phyloP scores from a whole-genome alignment of 2,329 filamentous ascomycete species.

The Ambrosiella cleistominuta region DNA sequence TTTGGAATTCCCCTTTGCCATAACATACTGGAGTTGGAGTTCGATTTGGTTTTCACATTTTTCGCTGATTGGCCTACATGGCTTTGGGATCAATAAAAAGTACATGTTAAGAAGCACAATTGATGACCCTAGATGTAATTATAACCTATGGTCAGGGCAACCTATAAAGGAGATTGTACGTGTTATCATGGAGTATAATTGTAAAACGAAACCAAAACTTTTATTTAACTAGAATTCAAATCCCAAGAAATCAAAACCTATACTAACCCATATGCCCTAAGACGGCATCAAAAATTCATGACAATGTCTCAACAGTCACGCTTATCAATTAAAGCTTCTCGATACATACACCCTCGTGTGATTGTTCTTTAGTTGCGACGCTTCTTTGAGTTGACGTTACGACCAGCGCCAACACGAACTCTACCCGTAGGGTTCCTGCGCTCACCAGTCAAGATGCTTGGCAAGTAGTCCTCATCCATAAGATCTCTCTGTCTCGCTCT shows the following conservation, averaged over 20 bases:
- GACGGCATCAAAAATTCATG: neutral
- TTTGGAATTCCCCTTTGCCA: constrained; percentile 1
- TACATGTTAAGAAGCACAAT: constrained; percentile 1
- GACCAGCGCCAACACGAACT: constrained; percentile 68
- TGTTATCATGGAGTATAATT: neutral
- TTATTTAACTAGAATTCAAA: constrained; percentile 9
- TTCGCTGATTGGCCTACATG: constrained; percentile 12
- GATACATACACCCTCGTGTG: neutral
- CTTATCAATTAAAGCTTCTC: neutral
- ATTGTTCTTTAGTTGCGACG: constrained; percentile 3
- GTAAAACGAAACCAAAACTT: constrained; percentile 1
- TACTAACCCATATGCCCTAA: neutral
- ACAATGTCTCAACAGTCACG: neutral
- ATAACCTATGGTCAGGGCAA: too few relatives aligned
- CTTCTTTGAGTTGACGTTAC: constrained; percentile 55
- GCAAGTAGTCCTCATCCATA: constrained; percentile 91
- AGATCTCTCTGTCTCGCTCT: constrained; percentile 58
- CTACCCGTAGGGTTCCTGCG: constrained; percentile 46
- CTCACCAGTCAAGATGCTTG: constrained; percentile 66
- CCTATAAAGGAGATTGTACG: neutral
- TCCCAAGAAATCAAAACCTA: neutral
- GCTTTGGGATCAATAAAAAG: constrained; percentile 11
- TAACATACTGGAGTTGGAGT: constrained; percentile 13
- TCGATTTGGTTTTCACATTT: constrained; percentile 7
- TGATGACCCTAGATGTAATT: too few relatives aligned